Conservation (phyloP, 73 alveolate species). For the Tetrahymena elliotti region DNA sequence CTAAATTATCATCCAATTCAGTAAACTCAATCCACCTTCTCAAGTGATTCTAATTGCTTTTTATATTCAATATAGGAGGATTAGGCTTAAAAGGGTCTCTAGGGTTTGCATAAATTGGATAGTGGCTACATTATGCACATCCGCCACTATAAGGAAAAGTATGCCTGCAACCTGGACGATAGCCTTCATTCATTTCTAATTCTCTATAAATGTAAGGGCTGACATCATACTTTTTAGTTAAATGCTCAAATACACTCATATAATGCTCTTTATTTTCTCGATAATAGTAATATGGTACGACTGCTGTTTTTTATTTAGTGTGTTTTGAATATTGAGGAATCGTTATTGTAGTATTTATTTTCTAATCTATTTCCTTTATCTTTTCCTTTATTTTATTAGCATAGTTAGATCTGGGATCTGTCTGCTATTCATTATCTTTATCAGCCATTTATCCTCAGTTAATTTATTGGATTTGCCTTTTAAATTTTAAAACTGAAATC, state of each 20-base stretch:
- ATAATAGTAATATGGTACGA: neutral
- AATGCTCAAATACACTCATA: neutral
- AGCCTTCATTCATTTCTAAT: neutral
- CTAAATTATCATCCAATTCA: neutral
- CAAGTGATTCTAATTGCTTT: neutral
- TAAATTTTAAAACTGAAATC: neutral
- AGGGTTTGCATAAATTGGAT: neutral
- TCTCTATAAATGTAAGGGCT: neutral
- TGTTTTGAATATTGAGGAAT: neutral
- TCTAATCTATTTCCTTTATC: neutral
- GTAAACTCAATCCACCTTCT: neutral
- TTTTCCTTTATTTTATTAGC: neutral
- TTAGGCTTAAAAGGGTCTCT: neutral
- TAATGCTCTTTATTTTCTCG: neutral
- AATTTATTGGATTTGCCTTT: neutral
- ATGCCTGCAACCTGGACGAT: neutral
- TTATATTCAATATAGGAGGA: neutral
- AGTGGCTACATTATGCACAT: neutral
- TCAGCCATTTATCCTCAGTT: neutral
- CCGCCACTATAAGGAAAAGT: neutral
- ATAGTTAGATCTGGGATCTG: neutral
- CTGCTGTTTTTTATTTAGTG: neutral
- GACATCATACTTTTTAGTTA: neutral
- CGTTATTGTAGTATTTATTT: neutral
- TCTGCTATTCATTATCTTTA: neutral